Base-by-base conservation (phyloP, 306 rosid genomes). In the Comarum palustre region DNA sequence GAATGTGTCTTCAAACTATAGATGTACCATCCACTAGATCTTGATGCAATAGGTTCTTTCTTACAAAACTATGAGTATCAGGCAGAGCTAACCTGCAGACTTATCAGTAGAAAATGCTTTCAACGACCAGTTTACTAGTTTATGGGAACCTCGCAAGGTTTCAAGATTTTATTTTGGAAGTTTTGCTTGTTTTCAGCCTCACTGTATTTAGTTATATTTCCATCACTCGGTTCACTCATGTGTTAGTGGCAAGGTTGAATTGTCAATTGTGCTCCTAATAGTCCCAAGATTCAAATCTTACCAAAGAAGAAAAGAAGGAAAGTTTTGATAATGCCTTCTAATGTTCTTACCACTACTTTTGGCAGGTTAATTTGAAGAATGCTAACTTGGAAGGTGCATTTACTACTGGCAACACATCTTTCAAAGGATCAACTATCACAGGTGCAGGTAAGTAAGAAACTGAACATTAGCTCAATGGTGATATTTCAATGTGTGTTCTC, bases 381-480 rank as follows among this genome's bases (percentile, higher is more conserved):
- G 93, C 99, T 80, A 91, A 86, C 83, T 78, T 94, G 86, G 97
- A 91, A 84, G 99, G 99, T 75, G 99, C 99, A 57, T 87, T 91
- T 22, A 87, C 87, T 55, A 94, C 99, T 0, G 95, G 99, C 79
- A 94, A 91, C 65, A 89, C 97, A 51, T 89, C 96, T 59, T 94
- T 94, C 79, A 89, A 48, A 82, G 97, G 99, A 69, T 81, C 96
- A 69, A 84, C 52, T 58, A 86, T 94, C 75, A 84, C 83, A 2
- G 99, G 96, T 16, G 96, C 96, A 34, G 99, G 99, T 91, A 83
- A 69, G 89, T 74, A 43, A 24, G 65, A 46, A 25, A 27, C 20
- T 29, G 13, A 59, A 59, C 74, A 55, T 46, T 27, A 72, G 60
- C 43, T 29, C 74, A 42, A 20, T 39, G 32, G 47, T 67, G 22